Percentiles rank a stretch among this genome's conserved stretches.
phyloP scores from a whole-genome alignment of 441 rosid species.

The Adansonia gregorii region DNA sequence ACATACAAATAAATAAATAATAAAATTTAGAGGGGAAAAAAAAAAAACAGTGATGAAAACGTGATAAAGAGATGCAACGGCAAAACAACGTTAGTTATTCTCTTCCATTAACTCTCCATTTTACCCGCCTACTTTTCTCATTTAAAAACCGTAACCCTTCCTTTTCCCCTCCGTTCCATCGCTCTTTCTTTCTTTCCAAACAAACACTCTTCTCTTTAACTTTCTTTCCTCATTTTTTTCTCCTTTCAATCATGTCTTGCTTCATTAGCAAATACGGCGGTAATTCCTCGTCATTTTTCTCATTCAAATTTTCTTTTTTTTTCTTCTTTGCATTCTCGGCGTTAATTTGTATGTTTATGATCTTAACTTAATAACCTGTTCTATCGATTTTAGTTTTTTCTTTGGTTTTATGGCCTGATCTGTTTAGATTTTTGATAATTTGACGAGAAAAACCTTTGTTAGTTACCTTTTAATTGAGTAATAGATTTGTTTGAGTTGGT shows the following conservation, averaged over 20 bases:
- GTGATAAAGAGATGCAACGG: slow-evolving; percentile 10
- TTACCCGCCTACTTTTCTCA: neutral
- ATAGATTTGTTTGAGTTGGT: neutral
- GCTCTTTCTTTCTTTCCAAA: neutral
- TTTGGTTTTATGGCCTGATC: too few relatives aligned
- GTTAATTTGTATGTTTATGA: neutral
- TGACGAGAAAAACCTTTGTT: neutral
- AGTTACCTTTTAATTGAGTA: neutral
- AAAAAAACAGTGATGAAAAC: too few relatives aligned
- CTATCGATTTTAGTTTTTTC: too few relatives aligned
- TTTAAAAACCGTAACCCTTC: neutral
- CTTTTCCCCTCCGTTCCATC: neutral
- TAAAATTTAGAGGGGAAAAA: too few relatives aligned
- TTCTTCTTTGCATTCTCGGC: neutral
- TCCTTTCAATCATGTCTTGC: slow-evolving; percentile 26
- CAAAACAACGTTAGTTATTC: neutral
- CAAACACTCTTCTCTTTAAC: neutral
- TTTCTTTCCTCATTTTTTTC: too few relatives aligned
- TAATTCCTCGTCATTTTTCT: neutral
- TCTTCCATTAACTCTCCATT: slow-evolving; percentile 3
- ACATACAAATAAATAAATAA: too few relatives aligned
- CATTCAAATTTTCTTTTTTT: neutral
- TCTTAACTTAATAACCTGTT: neutral
- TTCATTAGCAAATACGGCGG: slow-evolving; percentile 29
- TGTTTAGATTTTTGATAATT: too few relatives aligned